phyloP scores from a whole-genome alignment of 192 early-diverging fungal species.

The Coemansia furcata region DNA sequence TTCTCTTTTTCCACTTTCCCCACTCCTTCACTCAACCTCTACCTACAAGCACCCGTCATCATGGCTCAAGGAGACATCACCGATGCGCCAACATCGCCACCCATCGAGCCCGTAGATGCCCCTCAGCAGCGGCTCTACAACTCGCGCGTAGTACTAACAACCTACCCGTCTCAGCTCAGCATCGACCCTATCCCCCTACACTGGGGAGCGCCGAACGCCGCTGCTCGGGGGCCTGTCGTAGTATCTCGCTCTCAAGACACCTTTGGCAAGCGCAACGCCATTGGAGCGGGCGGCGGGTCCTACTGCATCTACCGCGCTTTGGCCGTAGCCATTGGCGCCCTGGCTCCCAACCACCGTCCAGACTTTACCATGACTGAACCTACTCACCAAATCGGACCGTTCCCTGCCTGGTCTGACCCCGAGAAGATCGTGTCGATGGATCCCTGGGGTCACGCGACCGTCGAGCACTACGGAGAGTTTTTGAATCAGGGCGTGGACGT shows the following conservation, averaged over 20 bases:
- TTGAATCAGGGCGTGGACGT: constrained; percentile 75
- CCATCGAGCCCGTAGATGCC: background rate
- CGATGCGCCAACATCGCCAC: background rate
- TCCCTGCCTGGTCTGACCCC: constrained; percentile 76
- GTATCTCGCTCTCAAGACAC: constrained; percentile 73
- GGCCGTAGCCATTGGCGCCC: constrained; percentile 86
- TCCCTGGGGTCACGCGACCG: constrained; percentile 84
- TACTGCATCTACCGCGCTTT: constrained; percentile 91
- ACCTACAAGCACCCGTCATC: background rate
- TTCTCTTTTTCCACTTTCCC: background rate
- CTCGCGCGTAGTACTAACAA: constrained; percentile 65
- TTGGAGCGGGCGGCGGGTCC: constrained; percentile 89
- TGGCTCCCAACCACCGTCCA: constrained; percentile 80
- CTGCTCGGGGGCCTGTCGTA: constrained; percentile 82
- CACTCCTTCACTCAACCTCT: background rate
- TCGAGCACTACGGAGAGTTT: constrained; percentile 59
- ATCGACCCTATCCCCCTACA: constrained; percentile 72
- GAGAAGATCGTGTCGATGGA: constrained; percentile 92
- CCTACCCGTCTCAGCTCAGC: constrained; percentile 65
- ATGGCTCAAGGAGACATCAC: constrained; percentile 1
- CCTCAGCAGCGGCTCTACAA: constrained; percentile 50
- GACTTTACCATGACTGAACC: constrained; percentile 88
- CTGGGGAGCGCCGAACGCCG: constrained; percentile 74
- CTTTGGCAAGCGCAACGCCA: constrained; percentile 87
- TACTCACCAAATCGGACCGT: constrained; percentile 75